Evolutionary conservation across 208 protist species (phyloP).

Genomic region (Wallacemonas sp.): DNA sequence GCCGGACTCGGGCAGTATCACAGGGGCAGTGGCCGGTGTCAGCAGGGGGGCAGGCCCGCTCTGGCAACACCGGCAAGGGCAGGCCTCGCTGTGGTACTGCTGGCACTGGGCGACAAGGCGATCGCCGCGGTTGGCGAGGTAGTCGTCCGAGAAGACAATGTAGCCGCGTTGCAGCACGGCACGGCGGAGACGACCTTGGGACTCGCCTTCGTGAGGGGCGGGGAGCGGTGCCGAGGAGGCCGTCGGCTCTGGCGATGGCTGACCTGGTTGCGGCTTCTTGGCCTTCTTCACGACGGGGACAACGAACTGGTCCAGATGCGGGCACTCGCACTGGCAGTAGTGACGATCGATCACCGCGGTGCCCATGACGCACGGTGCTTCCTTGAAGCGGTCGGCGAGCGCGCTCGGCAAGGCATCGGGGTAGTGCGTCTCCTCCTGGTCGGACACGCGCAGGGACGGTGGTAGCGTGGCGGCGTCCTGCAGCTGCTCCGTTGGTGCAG

Average conservation of each 20-base stretch:
- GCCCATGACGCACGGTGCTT: background rate
- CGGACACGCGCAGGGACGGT: background rate
- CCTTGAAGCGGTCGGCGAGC: slow-evolving; percentile 2
- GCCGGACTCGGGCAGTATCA: too few species aligned
- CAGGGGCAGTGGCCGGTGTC: too few species aligned
- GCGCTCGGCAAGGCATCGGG: background rate
- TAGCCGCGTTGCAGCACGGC: slow-evolving; percentile 17
- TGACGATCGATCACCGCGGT: background rate
- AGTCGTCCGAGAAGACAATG: slow-evolving; percentile 33
- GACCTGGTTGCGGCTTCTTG: background rate
- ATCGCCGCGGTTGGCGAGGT: slow-evolving; percentile 19
- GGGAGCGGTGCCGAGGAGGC: too few species aligned
- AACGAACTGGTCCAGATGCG: background rate
- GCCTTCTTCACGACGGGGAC: background rate
- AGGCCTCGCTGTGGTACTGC: background rate
- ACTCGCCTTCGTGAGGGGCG: too few species aligned
- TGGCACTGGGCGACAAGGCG: slow-evolving; percentile 11
- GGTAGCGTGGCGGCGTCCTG: background rate
- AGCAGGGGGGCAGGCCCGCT: too few species aligned
- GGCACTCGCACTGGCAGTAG: background rate
- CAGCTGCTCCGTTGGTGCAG: background rate
- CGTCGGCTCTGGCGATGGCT: too few species aligned
- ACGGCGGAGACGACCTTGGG: background rate
- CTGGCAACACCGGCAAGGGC: background rate
- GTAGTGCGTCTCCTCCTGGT: background rate